phyloP scores from a whole-genome alignment of 495 filamentous ascomycete genomes.

The Xylaria cubensis region DNA sequence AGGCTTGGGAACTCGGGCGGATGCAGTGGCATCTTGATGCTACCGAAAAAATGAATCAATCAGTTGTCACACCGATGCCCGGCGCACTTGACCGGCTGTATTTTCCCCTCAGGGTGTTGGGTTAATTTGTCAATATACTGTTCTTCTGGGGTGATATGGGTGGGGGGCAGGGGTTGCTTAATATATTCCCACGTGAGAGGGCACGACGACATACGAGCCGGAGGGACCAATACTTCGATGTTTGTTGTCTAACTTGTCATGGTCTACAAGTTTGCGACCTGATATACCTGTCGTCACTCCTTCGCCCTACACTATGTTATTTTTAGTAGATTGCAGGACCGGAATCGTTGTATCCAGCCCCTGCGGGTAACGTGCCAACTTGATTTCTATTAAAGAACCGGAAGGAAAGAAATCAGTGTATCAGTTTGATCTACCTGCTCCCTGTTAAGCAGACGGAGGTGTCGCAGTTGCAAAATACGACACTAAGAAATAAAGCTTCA shows the following conservation, averaged over 20 bases:
- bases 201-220: neutral
- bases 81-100: no score
- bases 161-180: neutral
- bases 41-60: no score
- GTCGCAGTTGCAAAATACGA: conserved; percentile 12
- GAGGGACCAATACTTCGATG: neutral
- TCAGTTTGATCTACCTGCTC: neutral
- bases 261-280: neutral
- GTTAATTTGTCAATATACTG: no score
- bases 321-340: no score
- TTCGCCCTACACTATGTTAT: no score
- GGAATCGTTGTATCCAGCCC: neutral
- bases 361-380: neutral
- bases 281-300: no score
- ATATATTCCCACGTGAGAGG: neutral
- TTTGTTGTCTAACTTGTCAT: no score
- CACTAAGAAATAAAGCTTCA: conserved; percentile 41
- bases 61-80: no score
- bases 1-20: no score
- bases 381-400: neutral
- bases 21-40: no score
- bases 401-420: neutral
- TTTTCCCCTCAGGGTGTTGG: no score
- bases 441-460: neutral
- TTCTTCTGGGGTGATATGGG: no score